Conservation (phyloP, 352 stramenopile species). For the Pythium sp. region DNA sequence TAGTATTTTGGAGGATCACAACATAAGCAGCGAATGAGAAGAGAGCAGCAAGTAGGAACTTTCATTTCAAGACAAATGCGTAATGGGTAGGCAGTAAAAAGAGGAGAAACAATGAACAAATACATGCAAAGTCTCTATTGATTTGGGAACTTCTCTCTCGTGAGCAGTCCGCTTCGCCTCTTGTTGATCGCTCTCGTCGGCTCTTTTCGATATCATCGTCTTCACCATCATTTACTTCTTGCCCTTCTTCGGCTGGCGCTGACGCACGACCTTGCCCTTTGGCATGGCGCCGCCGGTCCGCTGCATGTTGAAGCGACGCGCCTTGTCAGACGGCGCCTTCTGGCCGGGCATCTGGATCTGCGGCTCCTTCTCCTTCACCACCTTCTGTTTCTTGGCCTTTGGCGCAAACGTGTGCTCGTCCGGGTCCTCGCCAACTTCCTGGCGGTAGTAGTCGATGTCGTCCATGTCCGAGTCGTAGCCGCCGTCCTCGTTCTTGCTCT, state of each 20-base stretch:
- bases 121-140: constrained; percentile 6
- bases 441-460: constrained; percentile 80
- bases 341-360: constrained; percentile 54
- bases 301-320: constrained; percentile 45
- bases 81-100: background rate
- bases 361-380: constrained; percentile 17
- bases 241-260: constrained; percentile 48
- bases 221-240: constrained; percentile 15
- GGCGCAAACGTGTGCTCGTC: constrained; percentile 81
- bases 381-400: constrained; percentile 49
- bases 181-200: background rate
- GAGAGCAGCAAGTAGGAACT: too few species aligned
- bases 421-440: constrained; percentile 79
- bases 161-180: constrained; percentile 2
- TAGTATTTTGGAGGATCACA: background rate
- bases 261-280: constrained; percentile 61
- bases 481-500: constrained; percentile 18
- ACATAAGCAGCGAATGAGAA: too few species aligned
- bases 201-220: background rate
- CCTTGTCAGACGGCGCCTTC: constrained; percentile 67
- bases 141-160: background rate
- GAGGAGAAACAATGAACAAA: background rate
- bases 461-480: constrained; percentile 67
- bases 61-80: too few species aligned
- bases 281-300: constrained; percentile 24